Evolutionary conservation across 192 early-diverging fungal genomes (phyloP), one percentile per base, ranked within the genome.

Genomic region (Coemansia sp.): DNA sequence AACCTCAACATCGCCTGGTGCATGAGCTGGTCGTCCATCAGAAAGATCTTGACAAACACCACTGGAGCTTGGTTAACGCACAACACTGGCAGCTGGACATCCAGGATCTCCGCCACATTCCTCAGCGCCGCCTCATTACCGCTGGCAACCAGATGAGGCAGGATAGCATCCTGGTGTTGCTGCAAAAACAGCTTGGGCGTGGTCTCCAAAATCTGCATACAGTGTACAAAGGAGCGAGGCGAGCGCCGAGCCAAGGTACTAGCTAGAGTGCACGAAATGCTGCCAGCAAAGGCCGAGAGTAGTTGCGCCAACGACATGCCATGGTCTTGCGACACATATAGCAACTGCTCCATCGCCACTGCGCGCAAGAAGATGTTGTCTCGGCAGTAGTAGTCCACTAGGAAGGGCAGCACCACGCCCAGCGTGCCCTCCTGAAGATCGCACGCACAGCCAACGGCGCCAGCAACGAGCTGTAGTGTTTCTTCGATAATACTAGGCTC

Each of bases 1-100:
- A 85, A 81, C 22, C 76, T 71, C 42, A 61, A 33, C 74, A 85
- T 75, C 0, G 73, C 84, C 61, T 78, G 64, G 33, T 78, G 75
- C 84, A 85, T 85, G 12, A 71, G 79, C 84, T 81, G 79, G 57
- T 85, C 84, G 68, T 85, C 84, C 67, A 85, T 78, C 47, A 85
- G 46, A 31, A 85, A 85, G 5, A 85, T 85, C 40, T 70, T 77
- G 44, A 75, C 72, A 55, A 85, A 85, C 12, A 85, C 72, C 12
- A 66, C 70, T 0, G 78, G 79, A 2, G 79, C 79, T 18, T 81
- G 79, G 52, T 85, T 78, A 29, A 85, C 76, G 29, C 84, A 85
- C 15, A 85, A 69, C 11, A 85, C 84, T 0, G 84, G 79, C 52
- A 85, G 65, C 16, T 61, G 75, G 3, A 71, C 66, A 42, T 73